Base-by-base conservation (phyloP, 768 basidiomycete genomes). In the Tephrocybe sp. region DNA sequence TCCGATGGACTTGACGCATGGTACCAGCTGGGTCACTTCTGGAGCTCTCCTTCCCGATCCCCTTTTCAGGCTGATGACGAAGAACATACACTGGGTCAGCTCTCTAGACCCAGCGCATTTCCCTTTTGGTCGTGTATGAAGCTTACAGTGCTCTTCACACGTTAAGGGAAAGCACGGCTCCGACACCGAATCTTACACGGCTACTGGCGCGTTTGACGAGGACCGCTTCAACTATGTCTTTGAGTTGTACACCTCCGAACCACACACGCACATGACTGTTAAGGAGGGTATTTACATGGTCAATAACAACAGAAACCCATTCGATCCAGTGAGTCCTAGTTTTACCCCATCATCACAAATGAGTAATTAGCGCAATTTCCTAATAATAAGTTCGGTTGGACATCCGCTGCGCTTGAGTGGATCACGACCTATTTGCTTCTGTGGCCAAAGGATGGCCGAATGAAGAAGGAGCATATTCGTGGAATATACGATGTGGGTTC, bases 161-260 rank as follows among this genome's bases (percentile, higher is more conserved):
- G 21, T 24, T n/a, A 28, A 76, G 75, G 75, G 54, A 32, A 73
- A 71, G 48, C 75, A 77, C 43, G 74, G 75, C 12, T 77, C 75
- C 20, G 73, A 76, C 59, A 59, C 70, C 7, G 70, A 66, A 30
- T 54, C 61, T 3, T 76, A 70, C 54, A 76, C 69, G 23, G 58
- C 62, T 12, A 59, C 61, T 0, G 76, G 76, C 50, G 70, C 72
- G 30, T 72, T 74, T 50, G 74, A 76, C 57, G 61, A 68, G 30
- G 57, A 57, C 0, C 65, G 73, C 42, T 78, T 76, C 61, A 58
- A 72, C 45, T 58, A 65, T 37, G 54, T 73, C 14, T 76, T 78
- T 62, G 48, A 71, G 30, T 69, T 72, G 68, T 76, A 74, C 58
- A 67, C 74, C 1, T 49, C 63, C 25, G 58, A 67, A 2, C 76